Evolutionary conservation across 176 grass and related monocot species (phyloP).

Genomic region (Saccharum spontaneum): DNA sequence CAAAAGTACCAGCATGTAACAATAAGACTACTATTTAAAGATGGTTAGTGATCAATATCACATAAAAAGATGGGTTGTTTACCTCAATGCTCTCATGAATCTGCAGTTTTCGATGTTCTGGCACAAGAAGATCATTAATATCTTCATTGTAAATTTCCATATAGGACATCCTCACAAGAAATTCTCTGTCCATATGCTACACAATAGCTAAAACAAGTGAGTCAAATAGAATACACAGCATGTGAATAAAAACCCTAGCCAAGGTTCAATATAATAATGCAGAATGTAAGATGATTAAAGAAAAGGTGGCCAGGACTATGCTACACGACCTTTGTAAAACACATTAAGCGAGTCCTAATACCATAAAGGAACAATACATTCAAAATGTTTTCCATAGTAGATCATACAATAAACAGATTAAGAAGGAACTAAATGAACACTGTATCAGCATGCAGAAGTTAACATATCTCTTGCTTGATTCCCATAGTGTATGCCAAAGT

Average conservation of each 20-base stretch:
- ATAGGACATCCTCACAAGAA: conserved; percentile 94
- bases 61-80: conserved; percentile 26
- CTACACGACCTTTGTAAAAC: neutral
- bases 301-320: conserved; percentile 15
- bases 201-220: conserved; percentile 6
- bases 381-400: neutral
- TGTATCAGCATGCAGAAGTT: neutral
- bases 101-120: conserved; percentile 92
- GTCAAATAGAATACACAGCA: conserved; percentile 25
- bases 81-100: conserved; percentile 95
- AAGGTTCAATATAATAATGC: conserved; percentile 10
- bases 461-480: neutral
- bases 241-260: conserved; percentile 5
- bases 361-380: conserved; percentile 5
- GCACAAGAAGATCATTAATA: conserved; percentile 90
- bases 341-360: neutral
- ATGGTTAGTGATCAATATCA: neutral
- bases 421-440: conserved; percentile 6
- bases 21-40: conserved; percentile 18
- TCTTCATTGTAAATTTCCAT: conserved; percentile 99
- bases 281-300: conserved; percentile 1
- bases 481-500: neutral
- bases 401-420: neutral
- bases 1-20: conserved; percentile 23
- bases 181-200: conserved; percentile 84